Conservation (phyloP, 2,329 filamentous ascomycete genomes). For the Sphaceloma murrayae region DNA sequence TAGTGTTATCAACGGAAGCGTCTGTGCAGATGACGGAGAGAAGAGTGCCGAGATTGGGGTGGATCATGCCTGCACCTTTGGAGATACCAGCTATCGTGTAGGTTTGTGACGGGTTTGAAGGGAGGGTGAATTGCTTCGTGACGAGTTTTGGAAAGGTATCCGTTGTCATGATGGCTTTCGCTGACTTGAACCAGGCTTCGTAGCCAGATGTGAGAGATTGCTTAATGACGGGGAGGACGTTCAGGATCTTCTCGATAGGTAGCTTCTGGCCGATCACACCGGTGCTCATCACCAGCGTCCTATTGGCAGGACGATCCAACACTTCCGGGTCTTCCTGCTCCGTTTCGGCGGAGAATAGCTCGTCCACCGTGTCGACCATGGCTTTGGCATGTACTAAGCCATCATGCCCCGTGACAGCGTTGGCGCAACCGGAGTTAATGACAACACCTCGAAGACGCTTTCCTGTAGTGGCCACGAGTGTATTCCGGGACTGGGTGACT, state of each 20-base stretch:
- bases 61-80: constrained; percentile 98
- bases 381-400: constrained; percentile 77
- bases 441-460: constrained; percentile 72
- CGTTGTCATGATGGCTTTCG: constrained; percentile 91
- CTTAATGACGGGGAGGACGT: constrained; percentile 69
- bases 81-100: constrained; percentile 91
- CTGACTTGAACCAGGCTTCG: constrained; percentile 75
- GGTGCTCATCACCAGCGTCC: constrained; percentile 94
- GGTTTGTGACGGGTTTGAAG: constrained; percentile 62
- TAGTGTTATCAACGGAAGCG: constrained; percentile 60
- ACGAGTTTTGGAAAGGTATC: constrained; percentile 97
- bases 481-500: constrained; percentile 70
- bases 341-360: constrained; percentile 40
- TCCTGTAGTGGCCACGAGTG: constrained; percentile 51
- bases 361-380: constrained; percentile 74
- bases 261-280: constrained; percentile 93
- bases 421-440: constrained; percentile 92
- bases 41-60: constrained; percentile 96
- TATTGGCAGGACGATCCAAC: constrained; percentile 36
- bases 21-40: constrained; percentile 89
- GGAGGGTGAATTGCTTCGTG: constrained; percentile 73
- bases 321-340: constrained; percentile 25
- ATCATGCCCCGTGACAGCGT: constrained; percentile 87
- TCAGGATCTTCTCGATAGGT: constrained; percentile 81
- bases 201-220: constrained; percentile 63